These are phyloP conservation scores for Diaporthe humulicola DNA, from an alignment of 2,329 filamentous ascomycete genomes.

Conservation along the genomic window DNA sequence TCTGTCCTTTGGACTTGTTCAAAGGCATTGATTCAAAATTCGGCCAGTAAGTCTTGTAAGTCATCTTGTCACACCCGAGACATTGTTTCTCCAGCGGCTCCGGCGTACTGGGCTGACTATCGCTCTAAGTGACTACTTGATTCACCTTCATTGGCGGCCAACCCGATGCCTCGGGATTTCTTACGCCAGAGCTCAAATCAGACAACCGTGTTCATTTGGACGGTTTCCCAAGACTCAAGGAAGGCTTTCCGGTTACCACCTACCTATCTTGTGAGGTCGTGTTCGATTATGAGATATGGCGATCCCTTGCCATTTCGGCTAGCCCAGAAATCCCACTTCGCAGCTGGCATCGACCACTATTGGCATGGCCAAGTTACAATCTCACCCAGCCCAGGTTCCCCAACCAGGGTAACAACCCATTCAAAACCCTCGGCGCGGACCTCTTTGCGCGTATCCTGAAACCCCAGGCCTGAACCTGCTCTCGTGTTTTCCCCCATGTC, in stretches of 20 bases:
- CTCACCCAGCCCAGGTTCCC: background rate
- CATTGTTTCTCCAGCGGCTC: background rate
- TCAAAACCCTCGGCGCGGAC: background rate
- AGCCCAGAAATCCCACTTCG: background rate
- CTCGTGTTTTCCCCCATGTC: background rate
- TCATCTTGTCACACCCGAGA: background rate
- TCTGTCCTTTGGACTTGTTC: no score
- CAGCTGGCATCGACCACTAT: background rate
- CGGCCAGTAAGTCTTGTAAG: background rate
- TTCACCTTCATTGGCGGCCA: background rate
- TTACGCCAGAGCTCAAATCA: background rate
- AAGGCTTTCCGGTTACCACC: background rate
- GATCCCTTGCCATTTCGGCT: conserved; percentile 22
- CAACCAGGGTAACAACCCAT: conserved; percentile 3
- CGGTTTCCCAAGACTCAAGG: background rate
- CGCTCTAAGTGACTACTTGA: background rate
- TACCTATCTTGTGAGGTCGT: background rate
- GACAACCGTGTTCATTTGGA: background rate
- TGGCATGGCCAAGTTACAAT: background rate
- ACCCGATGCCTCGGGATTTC: background rate
- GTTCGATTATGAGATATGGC: conserved; percentile 13
- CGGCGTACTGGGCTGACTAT: background rate
- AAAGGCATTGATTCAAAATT: background rate
- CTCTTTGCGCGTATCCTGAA: background rate
- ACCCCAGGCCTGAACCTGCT: background rate